Evolutionary conservation across 1,284 basidiomycete genomes (phyloP).

Genomic region (Ganoderma boninense): DNA sequence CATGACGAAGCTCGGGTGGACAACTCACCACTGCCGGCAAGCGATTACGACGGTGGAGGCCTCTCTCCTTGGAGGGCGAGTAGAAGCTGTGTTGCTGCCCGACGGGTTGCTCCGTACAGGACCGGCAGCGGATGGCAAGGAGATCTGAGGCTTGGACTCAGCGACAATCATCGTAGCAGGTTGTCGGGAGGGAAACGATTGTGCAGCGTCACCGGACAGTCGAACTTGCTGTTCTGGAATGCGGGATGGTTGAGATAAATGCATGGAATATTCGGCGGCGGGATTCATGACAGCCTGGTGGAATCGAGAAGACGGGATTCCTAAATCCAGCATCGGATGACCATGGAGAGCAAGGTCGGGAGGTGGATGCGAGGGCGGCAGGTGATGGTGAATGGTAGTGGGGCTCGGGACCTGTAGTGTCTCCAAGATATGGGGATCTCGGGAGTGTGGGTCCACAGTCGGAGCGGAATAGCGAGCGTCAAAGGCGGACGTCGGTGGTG

Average conservation of each 20-base stretch:
- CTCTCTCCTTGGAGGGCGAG: conserved; percentile 59
- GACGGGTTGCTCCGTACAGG: conserved; percentile 30
- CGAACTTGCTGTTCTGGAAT: conserved; percentile 38
- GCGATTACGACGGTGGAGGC: conserved; percentile 69
- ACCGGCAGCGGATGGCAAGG: conserved; percentile 32
- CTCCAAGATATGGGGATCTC: conserved; percentile 42
- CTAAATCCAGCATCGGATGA: conserved; percentile 39
- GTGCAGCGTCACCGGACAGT: conserved; percentile 35
- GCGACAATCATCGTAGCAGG: conserved; percentile 33
- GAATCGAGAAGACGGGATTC: conserved; percentile 34
- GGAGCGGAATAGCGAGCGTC: conserved; percentile 40
- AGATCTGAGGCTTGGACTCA: conserved; percentile 37
- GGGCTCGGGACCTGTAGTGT: conserved; percentile 42
- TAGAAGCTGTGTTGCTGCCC: conserved; percentile 35
- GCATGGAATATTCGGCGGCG: conserved; percentile 39
- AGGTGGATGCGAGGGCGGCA: conserved; percentile 32
- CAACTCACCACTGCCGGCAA: conserved; percentile 48
- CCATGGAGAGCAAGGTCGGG: conserved; percentile 37
- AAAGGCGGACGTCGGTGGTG: conserved; percentile 33
- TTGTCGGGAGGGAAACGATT: conserved; percentile 36
- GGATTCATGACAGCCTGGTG: conserved; percentile 38
- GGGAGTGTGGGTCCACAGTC: conserved; percentile 38
- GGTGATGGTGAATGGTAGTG: conserved; percentile 37
- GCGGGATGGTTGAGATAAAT: conserved; percentile 40
- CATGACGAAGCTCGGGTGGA: conserved; percentile 18